Conservation (phyloP, 805 yeast species). For the Wickerhamomyces hampshirensis region DNA sequence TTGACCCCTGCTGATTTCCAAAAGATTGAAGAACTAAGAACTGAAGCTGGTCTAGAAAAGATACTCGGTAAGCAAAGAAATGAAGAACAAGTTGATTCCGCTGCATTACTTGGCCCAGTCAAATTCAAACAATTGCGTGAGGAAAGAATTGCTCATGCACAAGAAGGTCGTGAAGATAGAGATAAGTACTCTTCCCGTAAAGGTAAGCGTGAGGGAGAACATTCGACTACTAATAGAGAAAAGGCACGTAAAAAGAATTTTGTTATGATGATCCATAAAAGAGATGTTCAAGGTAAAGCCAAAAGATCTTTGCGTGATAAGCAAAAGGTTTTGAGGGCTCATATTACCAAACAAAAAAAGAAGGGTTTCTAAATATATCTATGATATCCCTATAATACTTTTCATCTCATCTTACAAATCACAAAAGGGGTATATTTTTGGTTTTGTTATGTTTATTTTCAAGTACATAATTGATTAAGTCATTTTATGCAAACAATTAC, state of each 20-base stretch:
- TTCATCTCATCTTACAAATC: no score
- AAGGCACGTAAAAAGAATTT: constrained; percentile 98
- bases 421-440: constrained; percentile 4
- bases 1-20: constrained; percentile 98
- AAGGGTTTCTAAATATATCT: constrained; percentile 48
- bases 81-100: constrained; percentile 85
- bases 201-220: constrained; percentile 71
- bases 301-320: constrained; percentile 86
- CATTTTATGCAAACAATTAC: no score
- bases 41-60: constrained; percentile 82
- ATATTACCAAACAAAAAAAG: constrained; percentile 86
- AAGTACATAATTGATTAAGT: no score
- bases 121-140: constrained; percentile 81
- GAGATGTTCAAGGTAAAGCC: constrained; percentile 90
- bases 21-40: constrained; percentile 81
- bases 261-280: constrained; percentile 97
- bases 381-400: constrained; percentile 1
- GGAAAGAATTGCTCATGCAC: constrained; percentile 81
- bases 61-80: constrained; percentile 59
- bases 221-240: constrained; percentile 91
- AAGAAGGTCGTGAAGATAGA: constrained; percentile 91
- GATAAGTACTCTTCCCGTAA: constrained; percentile 85
- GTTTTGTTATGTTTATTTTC: not conserved
- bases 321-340: constrained; percentile 82
- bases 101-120: constrained; percentile 66